Base-by-base conservation (phyloP, 2,329 filamentous ascomycete species). In the Fusarium torulosum region DNA sequence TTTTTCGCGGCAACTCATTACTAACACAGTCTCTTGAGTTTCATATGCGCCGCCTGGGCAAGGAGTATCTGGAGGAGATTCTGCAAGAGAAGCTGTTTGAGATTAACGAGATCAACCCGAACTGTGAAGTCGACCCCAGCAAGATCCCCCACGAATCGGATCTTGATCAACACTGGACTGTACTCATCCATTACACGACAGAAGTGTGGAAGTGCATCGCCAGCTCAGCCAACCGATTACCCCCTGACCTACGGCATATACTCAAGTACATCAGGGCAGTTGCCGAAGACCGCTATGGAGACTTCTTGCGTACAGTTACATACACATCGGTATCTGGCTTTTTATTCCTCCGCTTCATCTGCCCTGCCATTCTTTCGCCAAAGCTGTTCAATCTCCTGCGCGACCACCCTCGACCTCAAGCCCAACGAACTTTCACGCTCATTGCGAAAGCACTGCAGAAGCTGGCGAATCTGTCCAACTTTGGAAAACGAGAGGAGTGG, bases 251-350 rank as follows among this genome's bases (percentile, higher is more conserved):
- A 51, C 86, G 94, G 44, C 87, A 92, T 57, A 91, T 97, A 55
- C 90, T 98, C 72, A 91, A 96, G 74, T 97, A 97, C 72, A 92
- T 98, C 51, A 88, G 93, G 53, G 93, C 94, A 9, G 96, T 96
- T 59, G 94, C 95, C 17, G 95, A 97, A 72, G 94, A 97, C 76
- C 90, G 94, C 19, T 98, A 97, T 76, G 95, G 95, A 27, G 93
- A 97, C 76, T 97, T 96, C 73, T 82, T 97, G 41, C 90, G 94
- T 27, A 95, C 92, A 3, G 94, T 97, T 37, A 89, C 91, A 44
- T 98, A 97, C 76, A 97, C 94, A 52, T 97, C 94, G 75, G 94
- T 98, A 3, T 97, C 94, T 43, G 95, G 95, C 0, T 98, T 98
- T 75, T 80, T 98, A 14, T 98, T 98, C 77, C 84, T 98, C 63